Percentiles rank a stretch among this genome's conserved stretches.
Evolutionary conservation across 805 yeast species (phyloP).

Genomic region (Ascoidea rubescens): DNA sequence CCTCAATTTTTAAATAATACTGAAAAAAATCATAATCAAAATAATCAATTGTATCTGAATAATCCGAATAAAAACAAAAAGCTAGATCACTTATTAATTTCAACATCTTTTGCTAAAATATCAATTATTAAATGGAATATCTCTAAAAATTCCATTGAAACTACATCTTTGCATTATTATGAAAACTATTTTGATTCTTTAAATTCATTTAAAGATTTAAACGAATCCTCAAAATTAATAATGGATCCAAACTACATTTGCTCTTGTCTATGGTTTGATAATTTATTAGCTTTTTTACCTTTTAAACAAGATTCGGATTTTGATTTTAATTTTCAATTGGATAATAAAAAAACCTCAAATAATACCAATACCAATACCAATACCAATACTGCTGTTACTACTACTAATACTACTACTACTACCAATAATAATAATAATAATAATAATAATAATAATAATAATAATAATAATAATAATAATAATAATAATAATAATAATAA

Average conservation of each 20-base stretch:
- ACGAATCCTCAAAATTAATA: conserved; percentile 28
- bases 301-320: conserved; percentile 43
- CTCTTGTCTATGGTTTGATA: conserved; percentile 48
- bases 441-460: too few relatives aligned
- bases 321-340: conserved; percentile 27
- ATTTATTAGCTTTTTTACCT: conserved; percentile 60
- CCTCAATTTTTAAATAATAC: not conserved
- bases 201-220: conserved; percentile 20
- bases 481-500: too few relatives aligned
- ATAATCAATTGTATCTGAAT: too few relatives aligned
- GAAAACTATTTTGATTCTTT: conserved; percentile 48
- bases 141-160: conserved; percentile 35
- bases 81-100: conserved; percentile 44
- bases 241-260: conserved; percentile 50
- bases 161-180: conserved; percentile 76
- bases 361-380: too few relatives aligned
- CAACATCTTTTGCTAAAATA: conserved; percentile 65
- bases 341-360: too few relatives aligned
- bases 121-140: conserved; percentile 65
- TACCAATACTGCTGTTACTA: too few relatives aligned
- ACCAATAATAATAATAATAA: too few relatives aligned
- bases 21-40: not conserved
- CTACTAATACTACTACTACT: too few relatives aligned
- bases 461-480: too few relatives aligned
- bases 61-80: conserved; percentile 2